A percentile compares a stretch with the other conserved stretches of the same genome.
phyloP scores from a whole-genome alignment of 2,329 filamentous ascomycete species.

The Aotearoamyces nothofagi region DNA sequence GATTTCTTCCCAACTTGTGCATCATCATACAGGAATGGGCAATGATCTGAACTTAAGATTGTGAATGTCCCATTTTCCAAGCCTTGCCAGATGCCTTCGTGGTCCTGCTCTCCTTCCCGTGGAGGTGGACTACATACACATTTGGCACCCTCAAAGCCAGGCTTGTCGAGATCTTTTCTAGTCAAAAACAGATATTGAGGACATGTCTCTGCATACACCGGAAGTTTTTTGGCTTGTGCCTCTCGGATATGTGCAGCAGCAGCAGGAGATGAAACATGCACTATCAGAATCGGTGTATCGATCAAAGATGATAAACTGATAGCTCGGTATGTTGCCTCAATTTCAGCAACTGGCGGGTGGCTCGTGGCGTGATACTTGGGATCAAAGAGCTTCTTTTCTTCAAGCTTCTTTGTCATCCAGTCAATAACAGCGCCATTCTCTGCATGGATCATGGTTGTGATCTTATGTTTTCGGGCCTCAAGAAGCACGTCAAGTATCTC shows the following conservation, averaged over 20 bases:
- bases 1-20: conserved; percentile 30
- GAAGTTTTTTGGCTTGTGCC: conserved; percentile 31
- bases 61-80: conserved; percentile 36
- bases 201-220: conserved; percentile 38
- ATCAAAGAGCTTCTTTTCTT: conserved; percentile 28
- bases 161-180: conserved; percentile 30
- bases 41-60: conserved; percentile 28
- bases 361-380: conserved; percentile 35
- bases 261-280: conserved; percentile 33
- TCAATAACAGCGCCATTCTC: conserved; percentile 37
- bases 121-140: conserved; percentile 38
- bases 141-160: conserved; percentile 38
- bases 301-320: conserved; percentile 34
- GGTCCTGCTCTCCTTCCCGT: conserved; percentile 26
- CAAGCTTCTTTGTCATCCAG: conserved; percentile 36
- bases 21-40: conserved; percentile 27
- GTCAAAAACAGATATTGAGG: conserved; percentile 40
- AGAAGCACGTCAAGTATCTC: conserved; percentile 27
- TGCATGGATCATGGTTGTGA: conserved; percentile 39
- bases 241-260: conserved; percentile 29
- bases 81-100: conserved; percentile 33
- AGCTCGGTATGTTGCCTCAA: conserved; percentile 35
- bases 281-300: conserved; percentile 34
- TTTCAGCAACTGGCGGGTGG: conserved; percentile 32
- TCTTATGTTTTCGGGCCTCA: conserved; percentile 25